These are phyloP conservation scores for Didymella keratinophila DNA, from an alignment of 2,329 filamentous ascomycete genomes.

Conservation along the genomic window DNA sequence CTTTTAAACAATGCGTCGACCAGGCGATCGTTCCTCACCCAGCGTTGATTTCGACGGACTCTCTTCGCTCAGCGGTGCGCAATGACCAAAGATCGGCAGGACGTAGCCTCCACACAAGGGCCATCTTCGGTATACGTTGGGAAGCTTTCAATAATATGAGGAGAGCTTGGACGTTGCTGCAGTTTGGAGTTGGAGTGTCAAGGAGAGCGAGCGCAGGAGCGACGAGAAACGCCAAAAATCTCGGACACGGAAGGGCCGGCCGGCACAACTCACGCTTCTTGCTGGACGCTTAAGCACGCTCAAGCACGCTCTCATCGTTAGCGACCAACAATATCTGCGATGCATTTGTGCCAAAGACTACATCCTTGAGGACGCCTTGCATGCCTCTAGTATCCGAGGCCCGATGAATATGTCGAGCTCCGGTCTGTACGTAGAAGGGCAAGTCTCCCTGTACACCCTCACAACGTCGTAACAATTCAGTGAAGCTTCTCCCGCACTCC, in stretches of 20 bases:
- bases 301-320: neutral
- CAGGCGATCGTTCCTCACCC: neutral
- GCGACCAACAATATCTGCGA: neutral
- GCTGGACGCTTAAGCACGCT: neutral
- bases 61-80: slow-evolving; percentile 1
- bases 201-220: neutral
- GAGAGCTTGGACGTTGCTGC: slow-evolving; percentile 5
- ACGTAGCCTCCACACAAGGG: neutral
- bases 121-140: slow-evolving; percentile 1
- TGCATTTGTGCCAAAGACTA: too few relatives aligned
- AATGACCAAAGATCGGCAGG: slow-evolving; percentile 4
- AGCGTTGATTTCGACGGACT: neutral
- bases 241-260: slow-evolving; percentile 1
- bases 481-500: neutral
- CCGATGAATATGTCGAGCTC: too few relatives aligned
- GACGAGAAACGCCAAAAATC: slow-evolving; percentile 5
- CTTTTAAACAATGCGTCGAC: slow-evolving; percentile 3
- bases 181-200: neutral
- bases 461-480: neutral
- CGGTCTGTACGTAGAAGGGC: too few relatives aligned
- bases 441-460: too few relatives aligned
- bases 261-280: neutral
- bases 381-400: too few relatives aligned
- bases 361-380: too few relatives aligned
- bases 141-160: neutral